Percentiles rank a stretch among this genome's conserved stretches.
Conservation (phyloP, 2,329 filamentous ascomycete species). For the Trichophyton mentagrophytes region DNA sequence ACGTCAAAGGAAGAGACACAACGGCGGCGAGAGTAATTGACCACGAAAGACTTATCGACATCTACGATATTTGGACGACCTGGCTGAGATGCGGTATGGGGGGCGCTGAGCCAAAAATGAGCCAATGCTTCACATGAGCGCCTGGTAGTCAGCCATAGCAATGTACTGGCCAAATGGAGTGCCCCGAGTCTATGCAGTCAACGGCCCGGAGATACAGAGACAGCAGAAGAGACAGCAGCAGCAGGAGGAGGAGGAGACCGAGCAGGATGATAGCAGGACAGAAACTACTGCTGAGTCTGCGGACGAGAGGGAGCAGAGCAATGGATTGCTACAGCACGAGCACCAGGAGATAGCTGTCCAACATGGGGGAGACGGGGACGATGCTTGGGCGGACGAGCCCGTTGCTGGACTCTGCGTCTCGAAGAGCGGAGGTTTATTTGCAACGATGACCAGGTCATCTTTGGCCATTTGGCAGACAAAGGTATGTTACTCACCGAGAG, state of each 20-base stretch:
- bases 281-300: constrained; percentile 26
- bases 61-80: background rate
- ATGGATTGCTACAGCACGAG: constrained; percentile 23
- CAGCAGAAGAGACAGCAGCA: constrained; percentile 9
- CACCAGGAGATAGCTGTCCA: constrained; percentile 16
- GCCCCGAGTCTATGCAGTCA: constrained; percentile 37
- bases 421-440: constrained; percentile 70
- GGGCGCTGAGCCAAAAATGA: constrained; percentile 23
- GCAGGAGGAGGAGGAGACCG: constrained; percentile 8
- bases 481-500: constrained; percentile 36
- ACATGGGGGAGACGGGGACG: constrained; percentile 20
- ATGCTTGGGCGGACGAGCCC: constrained; percentile 44
- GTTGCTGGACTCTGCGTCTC: constrained; percentile 66
- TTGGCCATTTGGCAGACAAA: constrained; percentile 96
- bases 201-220: constrained; percentile 28
- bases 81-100: constrained; percentile 11
- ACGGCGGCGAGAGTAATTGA: background rate
- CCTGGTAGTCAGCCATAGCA: constrained; percentile 22
- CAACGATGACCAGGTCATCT: constrained; percentile 69
- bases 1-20: background rate
- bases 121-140: constrained; percentile 18
- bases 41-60: background rate
- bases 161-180: constrained; percentile 42
- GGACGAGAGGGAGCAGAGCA: constrained; percentile 38
- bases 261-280: constrained; percentile 17